phyloP scores from a whole-genome alignment of 805 yeast genomes.

The Sporopachydermia quercuum region DNA sequence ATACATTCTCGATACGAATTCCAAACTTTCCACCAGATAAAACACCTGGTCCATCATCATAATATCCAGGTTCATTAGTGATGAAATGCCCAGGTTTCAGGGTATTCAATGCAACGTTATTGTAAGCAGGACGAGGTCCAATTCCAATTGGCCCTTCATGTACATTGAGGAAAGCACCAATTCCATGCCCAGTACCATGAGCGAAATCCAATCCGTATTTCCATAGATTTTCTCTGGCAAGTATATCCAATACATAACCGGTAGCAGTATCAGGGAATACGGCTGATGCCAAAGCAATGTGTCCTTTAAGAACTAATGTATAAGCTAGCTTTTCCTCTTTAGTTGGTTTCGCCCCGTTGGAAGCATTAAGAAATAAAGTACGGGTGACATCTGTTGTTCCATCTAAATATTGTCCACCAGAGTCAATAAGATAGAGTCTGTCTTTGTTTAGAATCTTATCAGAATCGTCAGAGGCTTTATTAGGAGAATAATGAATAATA shows the following conservation, averaged over 20 bases:
- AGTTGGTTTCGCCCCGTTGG: constrained; percentile 26
- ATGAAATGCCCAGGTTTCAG: constrained; percentile 55
- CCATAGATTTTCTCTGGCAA: constrained; percentile 79
- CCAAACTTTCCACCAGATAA: constrained; percentile 56
- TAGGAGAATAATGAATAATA: constrained; percentile 61
- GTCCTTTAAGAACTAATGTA: constrained; percentile 84
- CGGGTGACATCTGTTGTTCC: constrained; percentile 97
- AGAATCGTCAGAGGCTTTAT: constrained; percentile 42
- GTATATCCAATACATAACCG: constrained; percentile 62
- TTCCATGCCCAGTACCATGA: constrained; percentile 97
- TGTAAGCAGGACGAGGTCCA: constrained; percentile 34
- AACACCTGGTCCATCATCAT: constrained; percentile 35
- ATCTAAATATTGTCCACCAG: constrained; percentile 84
- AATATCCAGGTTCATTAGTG: constrained; percentile 91
- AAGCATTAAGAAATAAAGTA: constrained; percentile 50
- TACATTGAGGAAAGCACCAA: constrained; percentile 82
- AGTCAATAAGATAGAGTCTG: constrained; percentile 57
- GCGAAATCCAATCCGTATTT: constrained; percentile 69
- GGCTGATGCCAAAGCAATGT: constrained; percentile 68
- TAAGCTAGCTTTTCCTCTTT: constrained; percentile 49
- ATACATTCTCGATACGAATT: constrained; percentile 75
- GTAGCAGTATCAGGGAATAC: constrained; percentile 65
- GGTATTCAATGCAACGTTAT: constrained; percentile 28
- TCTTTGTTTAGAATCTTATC: constrained; percentile 27
- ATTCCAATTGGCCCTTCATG: constrained; percentile 92